Conservation (phyloP, 1,284 basidiomycete genomes). For the Tranzscheliella williamsii region DNA sequence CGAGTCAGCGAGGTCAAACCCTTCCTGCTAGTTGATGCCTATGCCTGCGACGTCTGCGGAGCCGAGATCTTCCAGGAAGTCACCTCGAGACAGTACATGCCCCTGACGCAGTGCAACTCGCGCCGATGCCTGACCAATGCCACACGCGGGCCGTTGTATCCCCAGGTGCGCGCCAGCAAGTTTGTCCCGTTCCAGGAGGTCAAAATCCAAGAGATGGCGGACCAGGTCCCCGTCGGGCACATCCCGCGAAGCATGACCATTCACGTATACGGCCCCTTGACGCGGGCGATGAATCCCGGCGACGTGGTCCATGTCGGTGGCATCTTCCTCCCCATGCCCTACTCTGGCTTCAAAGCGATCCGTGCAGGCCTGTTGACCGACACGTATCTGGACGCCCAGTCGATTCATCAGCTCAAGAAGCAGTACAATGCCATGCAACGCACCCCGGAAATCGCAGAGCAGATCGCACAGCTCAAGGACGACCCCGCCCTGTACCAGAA, state of each 20-base stretch:
- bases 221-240: slow-evolving; percentile 98
- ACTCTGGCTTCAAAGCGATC: slow-evolving; percentile 82
- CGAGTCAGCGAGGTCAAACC: slow-evolving; percentile 99
- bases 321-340: slow-evolving; percentile 85
- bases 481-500: slow-evolving; percentile 81
- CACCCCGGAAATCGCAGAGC: slow-evolving; percentile 78
- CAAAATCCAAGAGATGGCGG: slow-evolving; percentile 99
- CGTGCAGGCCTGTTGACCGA: slow-evolving; percentile 95
- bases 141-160: slow-evolving; percentile 88
- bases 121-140: slow-evolving; percentile 80
- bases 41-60: slow-evolving; percentile 97
- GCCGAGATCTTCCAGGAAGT: slow-evolving; percentile 99
- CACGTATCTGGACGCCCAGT: slow-evolving; percentile 90
- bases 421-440: slow-evolving; percentile 93
- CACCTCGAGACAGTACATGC: slow-evolving; percentile 86
- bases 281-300: slow-evolving; percentile 89
- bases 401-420: slow-evolving; percentile 93
- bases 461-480: slow-evolving; percentile 72
- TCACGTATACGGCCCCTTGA: slow-evolving; percentile 86
- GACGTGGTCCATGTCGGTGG: slow-evolving; percentile 92
- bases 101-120: slow-evolving; percentile 75
- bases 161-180: slow-evolving; percentile 95
- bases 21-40: slow-evolving; percentile 92
- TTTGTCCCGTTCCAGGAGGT: slow-evolving; percentile 99
- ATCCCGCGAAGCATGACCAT: slow-evolving; percentile 98